Conservation (phyloP, 805 yeast species). For the Sporopachydermia quercuum region DNA sequence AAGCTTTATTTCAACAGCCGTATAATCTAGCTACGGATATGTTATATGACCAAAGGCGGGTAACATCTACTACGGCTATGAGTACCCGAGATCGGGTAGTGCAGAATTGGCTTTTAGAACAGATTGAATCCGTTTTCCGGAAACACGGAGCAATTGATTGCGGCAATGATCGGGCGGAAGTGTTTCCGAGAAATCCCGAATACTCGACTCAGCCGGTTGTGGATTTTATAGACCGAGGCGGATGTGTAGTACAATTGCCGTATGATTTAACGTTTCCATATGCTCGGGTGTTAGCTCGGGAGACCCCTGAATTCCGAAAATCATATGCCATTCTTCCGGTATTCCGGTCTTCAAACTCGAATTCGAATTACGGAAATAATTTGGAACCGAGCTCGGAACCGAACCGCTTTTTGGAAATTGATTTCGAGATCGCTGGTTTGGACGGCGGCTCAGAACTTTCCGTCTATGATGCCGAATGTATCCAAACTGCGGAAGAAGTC, state of each 20-base stretch:
- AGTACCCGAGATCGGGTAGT: slow-evolving; percentile 9
- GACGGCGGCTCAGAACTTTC: slow-evolving; percentile 28
- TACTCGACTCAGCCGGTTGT: slow-evolving; percentile 53
- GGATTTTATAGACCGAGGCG: slow-evolving; percentile 73
- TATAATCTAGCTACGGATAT: slow-evolving; percentile 75
- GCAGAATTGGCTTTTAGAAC: slow-evolving; percentile 35
- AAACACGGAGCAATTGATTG: slow-evolving; percentile 75
- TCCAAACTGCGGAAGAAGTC: slow-evolving; percentile 70
- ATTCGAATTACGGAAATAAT: slow-evolving; percentile 14
- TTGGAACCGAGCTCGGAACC: slow-evolving; percentile 37
- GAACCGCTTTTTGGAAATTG: slow-evolving; percentile 63
- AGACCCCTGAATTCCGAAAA: slow-evolving; percentile 38
- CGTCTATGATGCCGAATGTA: slow-evolving; percentile 75
- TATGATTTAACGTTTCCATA: slow-evolving; percentile 82
- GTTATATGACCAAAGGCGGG: slow-evolving; percentile 45
- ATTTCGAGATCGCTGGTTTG: slow-evolving; percentile 66
- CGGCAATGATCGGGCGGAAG: slow-evolving; percentile 41
- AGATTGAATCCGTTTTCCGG: slow-evolving; percentile 47
- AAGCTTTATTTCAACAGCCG: slow-evolving; percentile 73
- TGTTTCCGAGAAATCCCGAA: slow-evolving; percentile 75
- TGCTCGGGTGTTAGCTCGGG: slow-evolving; percentile 69
- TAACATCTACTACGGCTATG: slow-evolving; percentile 11
- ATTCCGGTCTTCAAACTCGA: slow-evolving; percentile 47
- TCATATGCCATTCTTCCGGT: slow-evolving; percentile 69
- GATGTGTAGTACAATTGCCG: slow-evolving; percentile 78